Base-by-base conservation (phyloP, 2,329 filamentous ascomycete species). In the Rachicladosporium sp. region DNA sequence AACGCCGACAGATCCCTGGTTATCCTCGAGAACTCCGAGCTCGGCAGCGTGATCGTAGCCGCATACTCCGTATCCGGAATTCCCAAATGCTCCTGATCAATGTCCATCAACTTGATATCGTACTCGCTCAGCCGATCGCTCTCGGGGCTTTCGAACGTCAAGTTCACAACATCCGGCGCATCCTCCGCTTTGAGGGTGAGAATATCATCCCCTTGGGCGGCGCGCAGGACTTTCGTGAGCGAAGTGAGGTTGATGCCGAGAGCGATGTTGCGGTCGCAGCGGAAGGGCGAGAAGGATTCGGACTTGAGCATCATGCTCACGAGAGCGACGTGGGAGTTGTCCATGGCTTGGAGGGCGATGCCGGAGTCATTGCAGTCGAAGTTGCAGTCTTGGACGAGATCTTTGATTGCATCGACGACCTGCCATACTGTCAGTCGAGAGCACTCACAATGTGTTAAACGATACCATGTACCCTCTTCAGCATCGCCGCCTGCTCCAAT, bases 361-460 rank as follows among this genome's bases (percentile, higher is more conserved):
- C 91, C 91, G 40, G 86, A 89, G 74, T 98, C 93, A 82, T 96
- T 98, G 82, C 93, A 98, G 74, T 98, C 91, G 70, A 98, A 98
- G 70, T 98, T 98, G 80, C 91, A 98, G 70, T 98, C 91, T 67
- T 96, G 91, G 39, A 98, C 91, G 37, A 98, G 79, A 58, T 98
- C 91, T 69, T 95, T 96, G 79, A 98, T 95, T 55, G 93, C 86
- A 63, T 98, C 93, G 57, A 98, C 88, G 48, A 96, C 85, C 87
- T 94, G 51, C 36, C 12, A 34, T n/a, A 5, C 42, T 33, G 40
- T 48, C 41, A 59, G 51, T 23, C 45, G 33, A 27, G 23, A 10
- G 19, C 19, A 11, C 21, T 9, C 1, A 2, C 10, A 2, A 29
- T 5, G 10, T 10, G n/a, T 6, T 8, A 8, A 19, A 29, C 19